A percentile compares a stretch with the other conserved stretches of the same genome.
Evolutionary conservation across 202 grass and related monocot species (phyloP).

Genomic region (Panicum virgatum): DNA sequence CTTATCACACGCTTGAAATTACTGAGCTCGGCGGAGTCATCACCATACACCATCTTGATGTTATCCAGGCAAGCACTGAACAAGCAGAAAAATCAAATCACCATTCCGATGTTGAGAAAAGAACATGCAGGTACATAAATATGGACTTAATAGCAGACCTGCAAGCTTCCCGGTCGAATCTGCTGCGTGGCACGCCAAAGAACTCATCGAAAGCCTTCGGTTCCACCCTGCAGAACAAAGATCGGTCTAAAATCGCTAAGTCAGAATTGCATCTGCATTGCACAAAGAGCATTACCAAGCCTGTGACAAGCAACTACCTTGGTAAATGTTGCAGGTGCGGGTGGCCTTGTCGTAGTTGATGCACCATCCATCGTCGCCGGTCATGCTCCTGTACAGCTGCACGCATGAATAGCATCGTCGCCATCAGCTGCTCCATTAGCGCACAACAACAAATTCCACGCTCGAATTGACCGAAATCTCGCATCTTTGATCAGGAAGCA

Average conservation of each 20-base stretch:
- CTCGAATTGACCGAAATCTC: not conserved
- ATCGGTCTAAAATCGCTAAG: constrained; percentile 44
- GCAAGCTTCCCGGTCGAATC: constrained; percentile 78
- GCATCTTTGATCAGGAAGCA: not conserved
- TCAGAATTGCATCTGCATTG: not conserved
- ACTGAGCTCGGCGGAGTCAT: constrained; percentile 55
- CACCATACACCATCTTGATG: constrained; percentile 78
- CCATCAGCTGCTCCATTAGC: not conserved
- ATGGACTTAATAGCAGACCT: constrained; percentile 40
- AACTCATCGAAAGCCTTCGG: constrained; percentile 65
- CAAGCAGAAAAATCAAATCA: constrained; percentile 1
- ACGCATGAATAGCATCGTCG: not conserved
- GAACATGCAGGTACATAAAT: not conserved
- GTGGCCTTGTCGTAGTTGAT: constrained; percentile 61
- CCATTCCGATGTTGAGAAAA: not conserved
- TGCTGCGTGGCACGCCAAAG: constrained; percentile 62
- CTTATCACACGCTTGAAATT: constrained; percentile 65
- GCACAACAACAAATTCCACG: not conserved
- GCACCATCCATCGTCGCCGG: constrained; percentile 74
- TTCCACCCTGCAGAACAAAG: constrained; percentile 70
- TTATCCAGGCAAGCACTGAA: constrained; percentile 60
- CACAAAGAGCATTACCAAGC: not conserved
- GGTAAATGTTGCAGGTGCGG: constrained; percentile 71
- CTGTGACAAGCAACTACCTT: constrained; percentile 35
- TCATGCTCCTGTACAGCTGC: constrained; percentile 74